Evolutionary conservation across 2,329 filamentous ascomycete species (phyloP).

Genomic region (Dendryphion nanum): DNA sequence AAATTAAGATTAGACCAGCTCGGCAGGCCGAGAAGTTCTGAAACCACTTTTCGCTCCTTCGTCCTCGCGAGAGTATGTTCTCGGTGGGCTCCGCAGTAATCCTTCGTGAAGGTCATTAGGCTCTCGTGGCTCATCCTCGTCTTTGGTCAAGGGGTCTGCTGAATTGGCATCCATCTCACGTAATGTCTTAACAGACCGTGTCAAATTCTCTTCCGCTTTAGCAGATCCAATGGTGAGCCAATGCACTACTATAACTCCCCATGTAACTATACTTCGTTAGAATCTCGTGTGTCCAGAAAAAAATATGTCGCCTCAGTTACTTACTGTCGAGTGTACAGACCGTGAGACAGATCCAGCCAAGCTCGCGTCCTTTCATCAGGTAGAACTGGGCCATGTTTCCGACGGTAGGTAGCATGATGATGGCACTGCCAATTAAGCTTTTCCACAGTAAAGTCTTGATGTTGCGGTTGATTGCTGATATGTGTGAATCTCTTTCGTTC

Average conservation of each 20-base stretch:
- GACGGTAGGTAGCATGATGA: constrained; percentile 37
- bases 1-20: too few relatives aligned
- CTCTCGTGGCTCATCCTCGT: too few relatives aligned
- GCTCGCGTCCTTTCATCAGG: constrained; percentile 22
- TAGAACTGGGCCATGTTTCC: constrained; percentile 38
- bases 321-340: constrained; percentile 26
- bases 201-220: constrained; percentile 20
- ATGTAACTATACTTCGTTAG: constrained; percentile 17
- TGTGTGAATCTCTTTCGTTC: too few relatives aligned
- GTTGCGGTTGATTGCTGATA: constrained; percentile 13
- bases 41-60: too few relatives aligned
- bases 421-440: constrained; percentile 27
- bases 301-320: constrained; percentile 3
- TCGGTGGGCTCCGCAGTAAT: too few relatives aligned
- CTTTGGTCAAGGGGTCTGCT: too few relatives aligned
- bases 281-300: too few relatives aligned
- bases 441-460: constrained; percentile 24
- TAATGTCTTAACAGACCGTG: too few relatives aligned
- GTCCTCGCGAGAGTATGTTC: too few relatives aligned
- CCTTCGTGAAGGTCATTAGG: too few relatives aligned
- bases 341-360: constrained; percentile 40
- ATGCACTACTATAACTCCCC: constrained; percentile 25
- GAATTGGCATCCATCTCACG: too few relatives aligned
- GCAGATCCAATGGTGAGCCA: constrained; percentile 29
- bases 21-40: too few relatives aligned